These are phyloP conservation scores for Pseudotulostoma volvatum DNA, from an alignment of 495 filamentous ascomycete genomes.

Conservation along the genomic window DNA sequence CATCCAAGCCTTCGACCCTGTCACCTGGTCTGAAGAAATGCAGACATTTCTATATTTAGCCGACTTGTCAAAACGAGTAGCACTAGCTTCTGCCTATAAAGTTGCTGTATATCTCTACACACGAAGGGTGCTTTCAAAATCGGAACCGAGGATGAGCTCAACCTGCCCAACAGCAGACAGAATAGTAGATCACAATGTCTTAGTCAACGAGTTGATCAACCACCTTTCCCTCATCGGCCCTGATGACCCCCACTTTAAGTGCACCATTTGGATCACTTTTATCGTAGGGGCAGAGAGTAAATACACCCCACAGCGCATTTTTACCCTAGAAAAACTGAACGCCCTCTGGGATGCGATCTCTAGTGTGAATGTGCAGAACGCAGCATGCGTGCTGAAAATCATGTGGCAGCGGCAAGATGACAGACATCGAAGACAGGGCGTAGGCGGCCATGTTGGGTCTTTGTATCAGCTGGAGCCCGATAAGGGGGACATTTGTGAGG, in stretches of 20 bases:
- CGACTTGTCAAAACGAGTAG: conserved; percentile 24
- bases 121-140: conserved; percentile 24
- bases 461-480: background rate
- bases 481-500: conserved; percentile 10
- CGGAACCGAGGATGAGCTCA: conserved; percentile 10
- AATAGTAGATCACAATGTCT: conserved; percentile 17
- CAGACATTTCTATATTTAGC: conserved; percentile 22
- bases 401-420: conserved; percentile 33
- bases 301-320: conserved; percentile 17
- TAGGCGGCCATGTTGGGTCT: background rate
- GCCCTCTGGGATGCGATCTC: conserved; percentile 24
- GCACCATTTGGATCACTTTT: conserved; percentile 33
- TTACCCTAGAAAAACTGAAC: conserved; percentile 22
- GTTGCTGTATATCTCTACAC: conserved; percentile 31
- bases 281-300: conserved; percentile 31
- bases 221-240: conserved; percentile 22
- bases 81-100: conserved; percentile 27
- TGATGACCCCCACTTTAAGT: conserved; percentile 31
- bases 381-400: conserved; percentile 28
- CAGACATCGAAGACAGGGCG: background rate
- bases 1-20: conserved; percentile 29
- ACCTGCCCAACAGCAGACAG: conserved; percentile 11
- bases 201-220: conserved; percentile 21
- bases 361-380: conserved; percentile 31
- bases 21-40: conserved; percentile 28